Percentiles rank a stretch among this genome's conserved stretches.
Evolutionary conservation across 2,329 filamentous ascomycete species (phyloP).

Genomic region (Grosmannia huntii): DNA sequence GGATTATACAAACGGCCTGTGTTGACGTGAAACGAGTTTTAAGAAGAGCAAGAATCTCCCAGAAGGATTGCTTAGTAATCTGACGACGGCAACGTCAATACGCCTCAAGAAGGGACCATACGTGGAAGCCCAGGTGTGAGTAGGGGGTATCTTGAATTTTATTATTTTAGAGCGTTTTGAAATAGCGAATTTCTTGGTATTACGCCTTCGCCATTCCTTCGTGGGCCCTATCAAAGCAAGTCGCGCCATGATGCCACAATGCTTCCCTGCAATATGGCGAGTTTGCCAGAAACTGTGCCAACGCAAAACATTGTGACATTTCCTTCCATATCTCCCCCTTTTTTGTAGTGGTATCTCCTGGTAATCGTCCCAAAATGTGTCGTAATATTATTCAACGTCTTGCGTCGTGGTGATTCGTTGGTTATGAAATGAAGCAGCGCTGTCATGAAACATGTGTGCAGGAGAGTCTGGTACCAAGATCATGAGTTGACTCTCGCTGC

Average conservation of each 20-base stretch:
- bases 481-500: no score
- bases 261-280: not conserved
- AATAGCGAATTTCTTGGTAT: not conserved
- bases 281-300: not conserved
- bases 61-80: not conserved
- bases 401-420: not conserved
- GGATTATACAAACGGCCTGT: conserved; percentile 8
- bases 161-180: not conserved
- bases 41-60: not conserved
- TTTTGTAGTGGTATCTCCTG: not conserved
- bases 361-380: not conserved
- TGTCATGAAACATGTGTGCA: not conserved
- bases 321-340: not conserved
- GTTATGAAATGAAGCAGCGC: not conserved
- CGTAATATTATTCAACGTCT: not conserved
- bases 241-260: not conserved
- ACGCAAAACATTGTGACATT: not conserved
- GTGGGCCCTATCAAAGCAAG: not conserved
- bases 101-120: not conserved
- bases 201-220: not conserved
- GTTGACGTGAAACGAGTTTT: not conserved
- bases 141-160: not conserved
- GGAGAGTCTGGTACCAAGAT: no score
- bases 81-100: not conserved
- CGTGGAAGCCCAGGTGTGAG: no score